phyloP scores from a whole-genome alignment of 208 protist genomes.

The Naegleria lovaniensis region DNA sequence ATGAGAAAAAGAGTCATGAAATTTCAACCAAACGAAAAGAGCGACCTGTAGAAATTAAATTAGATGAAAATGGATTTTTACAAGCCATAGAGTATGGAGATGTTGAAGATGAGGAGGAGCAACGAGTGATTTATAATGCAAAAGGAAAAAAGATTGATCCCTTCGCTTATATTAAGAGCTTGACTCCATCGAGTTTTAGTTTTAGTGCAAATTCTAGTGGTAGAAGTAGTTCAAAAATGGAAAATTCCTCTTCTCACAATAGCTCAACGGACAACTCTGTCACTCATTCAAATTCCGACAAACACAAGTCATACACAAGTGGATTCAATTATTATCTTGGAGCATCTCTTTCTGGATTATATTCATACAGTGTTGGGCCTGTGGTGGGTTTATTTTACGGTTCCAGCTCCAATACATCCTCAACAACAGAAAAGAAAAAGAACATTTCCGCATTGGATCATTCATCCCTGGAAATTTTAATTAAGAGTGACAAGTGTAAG shows the following conservation, averaged over 20 bases:
- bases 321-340: not conserved
- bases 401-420: too few species aligned
- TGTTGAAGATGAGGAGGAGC: not conserved
- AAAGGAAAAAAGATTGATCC: not conserved
- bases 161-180: not conserved
- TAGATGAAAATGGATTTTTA: slow-evolving; percentile 1
- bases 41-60: not conserved
- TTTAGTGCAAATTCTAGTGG: not conserved
- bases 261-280: not conserved
- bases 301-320: too few species aligned
- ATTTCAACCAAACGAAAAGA: not conserved
- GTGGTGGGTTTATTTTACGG: not conserved
- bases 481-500: not conserved
- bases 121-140: not conserved
- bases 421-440: not conserved
- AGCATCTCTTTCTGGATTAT: not conserved
- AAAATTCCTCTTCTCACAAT: too few species aligned
- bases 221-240: not conserved
- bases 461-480: not conserved
- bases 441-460: not conserved
- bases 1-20: not conserved
- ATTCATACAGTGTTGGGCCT: not conserved
- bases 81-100: not conserved
- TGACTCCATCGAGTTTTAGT: not conserved
- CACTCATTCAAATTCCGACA: not conserved